These are phyloP conservation scores for Tetrahymena elliotti DNA, from an alignment of 73 alveolate genomes.

Conservation along the genomic window DNA sequence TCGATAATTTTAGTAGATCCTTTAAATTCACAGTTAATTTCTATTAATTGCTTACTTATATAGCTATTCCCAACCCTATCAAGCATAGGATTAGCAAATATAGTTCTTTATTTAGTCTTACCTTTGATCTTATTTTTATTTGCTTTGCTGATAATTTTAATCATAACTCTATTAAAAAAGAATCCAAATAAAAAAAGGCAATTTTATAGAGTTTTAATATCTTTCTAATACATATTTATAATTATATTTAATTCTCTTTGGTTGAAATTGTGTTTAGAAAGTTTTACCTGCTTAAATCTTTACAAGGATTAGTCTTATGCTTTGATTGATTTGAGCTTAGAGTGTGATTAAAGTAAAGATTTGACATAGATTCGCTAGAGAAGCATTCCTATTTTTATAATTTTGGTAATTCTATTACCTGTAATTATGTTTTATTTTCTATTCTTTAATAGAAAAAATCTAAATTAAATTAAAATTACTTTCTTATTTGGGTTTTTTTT, in stretches of 20 bases:
- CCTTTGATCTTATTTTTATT: neutral
- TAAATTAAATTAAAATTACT: neutral
- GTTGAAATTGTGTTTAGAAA: neutral
- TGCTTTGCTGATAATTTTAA: neutral
- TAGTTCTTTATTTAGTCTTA: neutral
- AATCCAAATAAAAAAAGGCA: neutral
- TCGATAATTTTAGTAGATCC: neutral
- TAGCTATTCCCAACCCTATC: neutral
- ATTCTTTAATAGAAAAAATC: neutral
- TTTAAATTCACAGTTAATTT: neutral
- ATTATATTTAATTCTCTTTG: neutral
- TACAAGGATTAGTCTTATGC: neutral
- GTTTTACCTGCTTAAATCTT: neutral
- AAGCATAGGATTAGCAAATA: neutral
- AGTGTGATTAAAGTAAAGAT: neutral
- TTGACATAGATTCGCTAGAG: neutral
- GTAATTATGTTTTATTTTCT: neutral
- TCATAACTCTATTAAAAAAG: neutral
- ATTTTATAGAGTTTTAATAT: neutral
- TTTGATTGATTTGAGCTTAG: neutral
- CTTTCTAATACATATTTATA: neutral
- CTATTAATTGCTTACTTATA: neutral
- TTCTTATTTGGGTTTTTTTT: neutral
- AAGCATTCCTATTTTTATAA: neutral
- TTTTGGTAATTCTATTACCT: neutral